phyloP scores from a whole-genome alignment of 805 yeast species.

The Nakazawaea pomicola region DNA sequence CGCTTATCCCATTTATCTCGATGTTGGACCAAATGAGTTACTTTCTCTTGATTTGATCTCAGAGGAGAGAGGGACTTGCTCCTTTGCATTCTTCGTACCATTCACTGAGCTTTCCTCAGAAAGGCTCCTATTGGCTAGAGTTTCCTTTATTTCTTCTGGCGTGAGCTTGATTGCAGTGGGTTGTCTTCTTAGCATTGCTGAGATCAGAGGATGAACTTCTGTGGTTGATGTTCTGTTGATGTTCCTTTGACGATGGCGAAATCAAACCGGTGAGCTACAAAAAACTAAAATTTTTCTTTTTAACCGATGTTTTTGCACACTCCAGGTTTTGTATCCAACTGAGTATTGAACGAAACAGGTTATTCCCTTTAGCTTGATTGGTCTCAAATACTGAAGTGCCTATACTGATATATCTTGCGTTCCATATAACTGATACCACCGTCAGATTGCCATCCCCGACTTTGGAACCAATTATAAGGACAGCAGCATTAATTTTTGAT shows the following conservation, averaged over 20 bases:
- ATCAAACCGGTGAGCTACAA: no score
- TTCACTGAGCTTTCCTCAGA: slow-evolving; percentile 27
- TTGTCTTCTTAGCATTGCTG: slow-evolving; percentile 59
- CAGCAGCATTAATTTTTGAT: background rate
- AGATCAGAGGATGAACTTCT: no score
- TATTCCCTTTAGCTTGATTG: no score
- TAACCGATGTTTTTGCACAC: no score
- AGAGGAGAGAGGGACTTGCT: background rate
- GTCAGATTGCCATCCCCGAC: background rate
- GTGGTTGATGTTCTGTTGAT: no score
- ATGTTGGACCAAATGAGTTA: background rate
- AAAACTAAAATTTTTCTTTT: no score
- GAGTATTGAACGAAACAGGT: no score
- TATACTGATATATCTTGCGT: no score
- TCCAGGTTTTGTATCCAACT: no score
- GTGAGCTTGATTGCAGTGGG: slow-evolving; percentile 64
- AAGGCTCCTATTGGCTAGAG: slow-evolving; percentile 3
- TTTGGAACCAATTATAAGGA: background rate
- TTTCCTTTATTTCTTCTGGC: slow-evolving; percentile 56
- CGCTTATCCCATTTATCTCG: background rate
- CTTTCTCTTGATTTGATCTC: background rate
- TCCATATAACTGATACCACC: no score
- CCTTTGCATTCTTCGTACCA: slow-evolving; percentile 21
- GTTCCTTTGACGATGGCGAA: no score
- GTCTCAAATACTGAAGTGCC: no score